phyloP scores from a whole-genome alignment of 345 rosid genomes.

The Noccaea caerulescens region DNA sequence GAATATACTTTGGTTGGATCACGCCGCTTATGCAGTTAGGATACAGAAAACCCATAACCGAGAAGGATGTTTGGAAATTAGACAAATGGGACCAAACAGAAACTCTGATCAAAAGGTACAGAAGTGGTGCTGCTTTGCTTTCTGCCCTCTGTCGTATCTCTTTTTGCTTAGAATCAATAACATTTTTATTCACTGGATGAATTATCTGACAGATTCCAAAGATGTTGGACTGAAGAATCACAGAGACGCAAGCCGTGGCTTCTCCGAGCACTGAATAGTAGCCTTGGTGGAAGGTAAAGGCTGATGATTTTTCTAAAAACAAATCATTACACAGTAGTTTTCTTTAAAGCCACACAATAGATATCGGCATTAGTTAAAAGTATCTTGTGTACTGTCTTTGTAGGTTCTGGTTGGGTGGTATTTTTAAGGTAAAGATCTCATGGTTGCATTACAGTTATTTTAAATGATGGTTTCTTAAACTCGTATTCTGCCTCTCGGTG shows the following conservation, averaged over 20 bases:
- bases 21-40: constrained; percentile 89
- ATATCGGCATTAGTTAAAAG: constrained; percentile 1
- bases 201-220: constrained; percentile 62
- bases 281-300: constrained; percentile 81
- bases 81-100: constrained; percentile 95
- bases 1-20: constrained; percentile 82
- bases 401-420: constrained; percentile 93
- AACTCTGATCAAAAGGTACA: constrained; percentile 66
- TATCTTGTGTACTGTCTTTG: constrained; percentile 23
- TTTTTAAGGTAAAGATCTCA: constrained; percentile 69
- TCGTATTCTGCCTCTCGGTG: constrained; percentile 22
- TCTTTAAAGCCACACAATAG: not conserved
- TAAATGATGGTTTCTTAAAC: constrained; percentile 17
- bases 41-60: constrained; percentile 82
- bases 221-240: constrained; percentile 77
- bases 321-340: constrained; percentile 9
- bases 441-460: not conserved
- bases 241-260: constrained; percentile 77
- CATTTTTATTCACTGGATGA: constrained; percentile 22
- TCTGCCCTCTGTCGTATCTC: constrained; percentile 23
- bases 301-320: constrained; percentile 16
- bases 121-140: constrained; percentile 17
- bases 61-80: constrained; percentile 90
- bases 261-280: constrained; percentile 78
- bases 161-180: constrained; percentile 12